phyloP scores from a whole-genome alignment of 169 alveolate species.

The Cryptosporidium andersoni region DNA sequence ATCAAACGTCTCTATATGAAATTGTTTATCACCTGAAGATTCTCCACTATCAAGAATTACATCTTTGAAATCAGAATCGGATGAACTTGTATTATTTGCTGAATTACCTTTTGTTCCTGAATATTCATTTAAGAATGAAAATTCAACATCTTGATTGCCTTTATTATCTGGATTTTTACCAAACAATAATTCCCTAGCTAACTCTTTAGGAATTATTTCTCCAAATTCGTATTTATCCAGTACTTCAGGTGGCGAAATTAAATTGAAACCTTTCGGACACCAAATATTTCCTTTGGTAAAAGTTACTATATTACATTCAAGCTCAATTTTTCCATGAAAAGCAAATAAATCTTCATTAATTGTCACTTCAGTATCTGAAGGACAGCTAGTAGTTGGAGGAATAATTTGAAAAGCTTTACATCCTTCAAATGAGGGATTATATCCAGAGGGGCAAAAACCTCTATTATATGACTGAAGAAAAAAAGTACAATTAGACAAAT shows the following conservation, averaged over 20 bases:
- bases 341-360: constrained; percentile 29
- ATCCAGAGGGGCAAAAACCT: constrained; percentile 69
- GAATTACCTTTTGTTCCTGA: not conserved
- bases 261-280: constrained; percentile 69
- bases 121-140: not conserved
- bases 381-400: constrained; percentile 64
- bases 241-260: constrained; percentile 52
- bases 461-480: constrained; percentile 23
- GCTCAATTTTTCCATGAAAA: constrained; percentile 16
- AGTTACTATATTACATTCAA: constrained; percentile 17
- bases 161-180: constrained; percentile 23
- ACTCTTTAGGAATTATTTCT: constrained; percentile 36
- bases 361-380: constrained; percentile 32
- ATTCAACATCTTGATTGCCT: not conserved
- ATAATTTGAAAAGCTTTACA: constrained; percentile 62
- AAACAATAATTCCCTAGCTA: constrained; percentile 23
- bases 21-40: too few relatives aligned
- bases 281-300: constrained; percentile 54
- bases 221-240: constrained; percentile 68
- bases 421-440: constrained; percentile 49
- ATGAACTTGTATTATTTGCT: too few relatives aligned
- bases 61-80: too few relatives aligned
- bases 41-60: too few relatives aligned
- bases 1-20: too few relatives aligned
- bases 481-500: not conserved